These are phyloP conservation scores for Phytophthora pisi DNA, from an alignment of 352 stramenopile genomes.

Conservation along the genomic window DNA sequence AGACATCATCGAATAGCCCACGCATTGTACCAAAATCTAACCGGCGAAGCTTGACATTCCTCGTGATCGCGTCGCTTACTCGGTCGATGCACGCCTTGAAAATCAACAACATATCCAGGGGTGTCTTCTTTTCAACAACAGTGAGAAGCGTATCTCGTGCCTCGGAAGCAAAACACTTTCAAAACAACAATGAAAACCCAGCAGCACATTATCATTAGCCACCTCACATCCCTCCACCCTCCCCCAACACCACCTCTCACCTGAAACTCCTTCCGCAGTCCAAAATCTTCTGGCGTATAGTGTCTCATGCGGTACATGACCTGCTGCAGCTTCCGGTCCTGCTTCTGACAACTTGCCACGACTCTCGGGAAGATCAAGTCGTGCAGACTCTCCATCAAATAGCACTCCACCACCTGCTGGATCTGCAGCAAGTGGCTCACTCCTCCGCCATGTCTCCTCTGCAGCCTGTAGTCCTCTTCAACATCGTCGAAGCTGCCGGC, in stretches of 20 bases:
- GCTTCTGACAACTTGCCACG: constrained; percentile 46
- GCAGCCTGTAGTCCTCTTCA: constrained; percentile 28
- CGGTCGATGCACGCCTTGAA: constrained; percentile 71
- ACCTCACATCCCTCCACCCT: background rate
- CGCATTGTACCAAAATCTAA: constrained; percentile 51
- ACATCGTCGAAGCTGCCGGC: constrained; percentile 57
- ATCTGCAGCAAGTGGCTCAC: constrained; percentile 64
- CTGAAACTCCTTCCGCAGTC: constrained; percentile 73
- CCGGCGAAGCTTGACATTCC: constrained; percentile 57
- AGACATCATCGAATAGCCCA: background rate
- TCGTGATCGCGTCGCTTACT: constrained; percentile 61
- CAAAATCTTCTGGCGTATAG: constrained; percentile 73
- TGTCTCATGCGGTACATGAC: constrained; percentile 62
- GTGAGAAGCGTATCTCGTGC: constrained; percentile 46
- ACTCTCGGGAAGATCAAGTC: constrained; percentile 57
- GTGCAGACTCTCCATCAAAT: constrained; percentile 78
- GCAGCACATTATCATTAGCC: background rate
- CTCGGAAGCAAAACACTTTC: constrained; percentile 47
- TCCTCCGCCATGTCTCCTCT: constrained; percentile 24
- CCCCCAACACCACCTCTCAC: constrained; percentile 22
- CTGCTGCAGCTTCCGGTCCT: constrained; percentile 51
- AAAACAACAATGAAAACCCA: background rate
- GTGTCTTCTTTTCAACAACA: constrained; percentile 57
- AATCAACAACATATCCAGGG: constrained; percentile 75
- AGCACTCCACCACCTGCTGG: constrained; percentile 83